phyloP scores from a whole-genome alignment of 2,329 filamentous ascomycete genomes.

The Plectosphaerella cucumerina region DNA sequence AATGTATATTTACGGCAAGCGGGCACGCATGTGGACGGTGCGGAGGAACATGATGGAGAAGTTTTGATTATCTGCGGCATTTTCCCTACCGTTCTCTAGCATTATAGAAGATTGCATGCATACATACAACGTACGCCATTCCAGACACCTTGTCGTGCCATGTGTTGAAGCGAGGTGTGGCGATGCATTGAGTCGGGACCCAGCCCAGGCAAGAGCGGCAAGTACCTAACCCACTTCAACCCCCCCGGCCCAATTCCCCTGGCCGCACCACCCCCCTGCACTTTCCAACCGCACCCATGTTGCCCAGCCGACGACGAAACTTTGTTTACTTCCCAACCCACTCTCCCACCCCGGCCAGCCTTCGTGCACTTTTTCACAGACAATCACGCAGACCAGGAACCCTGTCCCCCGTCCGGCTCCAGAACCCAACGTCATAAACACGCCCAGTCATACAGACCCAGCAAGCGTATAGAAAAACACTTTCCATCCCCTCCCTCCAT shows the following conservation, averaged over 20 bases:
- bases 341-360: not conserved
- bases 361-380: conserved; percentile 12
- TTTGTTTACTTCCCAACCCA: conserved; percentile 11
- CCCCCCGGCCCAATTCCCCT: conserved; percentile 1
- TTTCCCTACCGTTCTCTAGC: not conserved
- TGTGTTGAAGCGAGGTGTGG: too few relatives aligned
- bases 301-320: conserved; percentile 13
- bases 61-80: conserved; percentile 27
- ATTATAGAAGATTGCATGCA: not conserved
- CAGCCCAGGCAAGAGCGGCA: too few relatives aligned
- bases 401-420: conserved; percentile 1
- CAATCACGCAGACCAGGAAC: conserved; percentile 9
- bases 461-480: not conserved
- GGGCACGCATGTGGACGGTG: conserved; percentile 93
- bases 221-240: too few relatives aligned
- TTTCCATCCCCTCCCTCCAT: not conserved
- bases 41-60: conserved; percentile 83
- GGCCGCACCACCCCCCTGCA: conserved; percentile 5
- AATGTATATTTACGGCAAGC: conserved; percentile 92
- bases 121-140: too few relatives aligned
- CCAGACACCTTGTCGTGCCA: too few relatives aligned
- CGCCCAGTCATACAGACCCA: not conserved
- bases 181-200: too few relatives aligned
- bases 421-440: conserved; percentile 3
- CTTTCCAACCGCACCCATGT: conserved; percentile 10